A percentile compares a stretch with the other conserved stretches of the same genome.
Evolutionary conservation across 1,284 basidiomycete genomes (phyloP).

Genomic region (Ceratobasidium sp.): DNA sequence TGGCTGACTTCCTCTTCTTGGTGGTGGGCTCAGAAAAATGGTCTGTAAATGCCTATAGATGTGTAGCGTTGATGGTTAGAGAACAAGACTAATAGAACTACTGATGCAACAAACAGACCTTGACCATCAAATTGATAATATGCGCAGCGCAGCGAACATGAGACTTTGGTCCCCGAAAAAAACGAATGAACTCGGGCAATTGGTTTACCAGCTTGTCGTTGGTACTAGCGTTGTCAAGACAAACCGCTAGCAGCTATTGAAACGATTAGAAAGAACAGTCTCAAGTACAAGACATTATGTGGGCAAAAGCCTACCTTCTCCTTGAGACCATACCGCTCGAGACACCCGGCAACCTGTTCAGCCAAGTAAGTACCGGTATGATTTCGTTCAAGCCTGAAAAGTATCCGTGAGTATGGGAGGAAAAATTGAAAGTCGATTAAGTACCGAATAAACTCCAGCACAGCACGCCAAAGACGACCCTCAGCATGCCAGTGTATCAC

Average conservation of each 20-base stretch:
- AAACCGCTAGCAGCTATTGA: background rate
- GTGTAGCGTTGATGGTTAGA: background rate
- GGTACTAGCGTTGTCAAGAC: conserved; percentile 6
- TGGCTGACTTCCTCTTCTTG: background rate
- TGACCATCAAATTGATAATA: conserved; percentile 22
- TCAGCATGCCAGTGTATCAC: conserved; percentile 3
- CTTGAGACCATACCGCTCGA: background rate
- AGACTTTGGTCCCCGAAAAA: background rate
- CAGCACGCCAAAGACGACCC: conserved; percentile 8
- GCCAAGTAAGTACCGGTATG: conserved; percentile 12
- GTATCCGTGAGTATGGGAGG: too few relatives aligned
- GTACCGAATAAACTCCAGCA: background rate
- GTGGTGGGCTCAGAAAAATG: background rate
- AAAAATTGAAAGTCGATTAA: too few relatives aligned
- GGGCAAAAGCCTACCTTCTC: background rate
- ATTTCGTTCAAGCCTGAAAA: background rate
- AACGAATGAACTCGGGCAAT: background rate
- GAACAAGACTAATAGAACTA: background rate
- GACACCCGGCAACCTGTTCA: background rate
- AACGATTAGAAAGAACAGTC: too few relatives aligned
- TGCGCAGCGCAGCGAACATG: conserved; percentile 15
- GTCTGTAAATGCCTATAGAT: conserved; percentile 1
- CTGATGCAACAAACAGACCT: background rate
- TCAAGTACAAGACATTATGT: background rate
- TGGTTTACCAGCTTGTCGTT: background rate